Conservation (phyloP, 257 asterid genomes). For the Nemophila menziesii region DNA sequence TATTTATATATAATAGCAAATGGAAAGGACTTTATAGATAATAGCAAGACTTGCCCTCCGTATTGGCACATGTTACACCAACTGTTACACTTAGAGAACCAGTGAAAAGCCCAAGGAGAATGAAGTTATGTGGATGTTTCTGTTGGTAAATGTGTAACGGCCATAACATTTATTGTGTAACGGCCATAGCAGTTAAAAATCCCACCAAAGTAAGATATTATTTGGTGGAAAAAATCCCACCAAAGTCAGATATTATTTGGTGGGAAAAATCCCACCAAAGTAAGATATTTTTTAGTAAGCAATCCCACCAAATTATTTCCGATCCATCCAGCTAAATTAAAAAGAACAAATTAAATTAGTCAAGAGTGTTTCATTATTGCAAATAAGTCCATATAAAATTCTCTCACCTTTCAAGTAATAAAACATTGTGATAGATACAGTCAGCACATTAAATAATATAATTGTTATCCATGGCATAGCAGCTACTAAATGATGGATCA, state of each 20-base stretch:
- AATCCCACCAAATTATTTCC: too few species aligned
- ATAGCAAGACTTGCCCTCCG: slow-evolving; percentile 56
- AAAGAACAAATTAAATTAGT: too few species aligned
- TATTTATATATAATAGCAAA: neutral
- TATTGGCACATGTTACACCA: slow-evolving; percentile 88
- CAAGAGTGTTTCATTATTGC: too few species aligned
- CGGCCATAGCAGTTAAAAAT: too few species aligned
- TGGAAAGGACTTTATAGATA: slow-evolving; percentile 1
- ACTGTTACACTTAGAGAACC: slow-evolving; percentile 74
- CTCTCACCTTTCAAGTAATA: slow-evolving; percentile 83
- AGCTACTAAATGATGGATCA: slow-evolving; percentile 84
- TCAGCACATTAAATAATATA: slow-evolving; percentile 57
- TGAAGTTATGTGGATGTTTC: slow-evolving; percentile 80
- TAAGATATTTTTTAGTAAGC: too few species aligned
- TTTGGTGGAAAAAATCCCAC: too few species aligned
- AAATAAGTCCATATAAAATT: too few species aligned
- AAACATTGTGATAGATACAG: slow-evolving; percentile 80
- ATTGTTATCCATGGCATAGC: slow-evolving; percentile 99
- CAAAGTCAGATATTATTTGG: too few species aligned
- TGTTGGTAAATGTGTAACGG: slow-evolving; percentile 81
- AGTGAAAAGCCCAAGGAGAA: slow-evolving; percentile 93
- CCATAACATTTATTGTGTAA: slow-evolving; percentile 96
- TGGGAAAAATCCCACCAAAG: too few species aligned
- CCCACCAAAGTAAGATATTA: too few species aligned
- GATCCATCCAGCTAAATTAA: too few species aligned